Percentiles rank a stretch among this genome's conserved stretches.
Conservation (phyloP, 768 basidiomycete species). For the Suillus lakei region DNA sequence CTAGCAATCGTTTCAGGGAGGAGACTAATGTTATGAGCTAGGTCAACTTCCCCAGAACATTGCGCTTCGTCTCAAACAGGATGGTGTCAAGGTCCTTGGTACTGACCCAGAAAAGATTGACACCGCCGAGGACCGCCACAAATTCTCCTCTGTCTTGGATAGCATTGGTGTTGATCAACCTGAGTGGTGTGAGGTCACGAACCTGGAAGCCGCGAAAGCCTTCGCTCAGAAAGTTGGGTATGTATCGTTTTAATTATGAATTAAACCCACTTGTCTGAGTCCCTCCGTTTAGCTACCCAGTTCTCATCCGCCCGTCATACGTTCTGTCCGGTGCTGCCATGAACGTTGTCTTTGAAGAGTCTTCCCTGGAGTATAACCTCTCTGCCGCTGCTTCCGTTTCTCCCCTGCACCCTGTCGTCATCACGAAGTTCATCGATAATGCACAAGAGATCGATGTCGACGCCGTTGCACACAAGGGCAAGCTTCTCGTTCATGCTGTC, state of each 20-base stretch:
- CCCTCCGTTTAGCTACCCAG: constrained; percentile 72
- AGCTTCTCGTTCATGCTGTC: constrained; percentile 91
- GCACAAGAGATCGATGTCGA: constrained; percentile 99
- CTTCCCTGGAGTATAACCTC: constrained; percentile 87
- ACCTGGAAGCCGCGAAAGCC: constrained; percentile 85
- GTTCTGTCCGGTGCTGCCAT: constrained; percentile 98
- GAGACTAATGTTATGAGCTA: constrained; percentile 30
- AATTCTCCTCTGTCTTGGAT: constrained; percentile 97
- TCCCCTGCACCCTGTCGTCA: constrained; percentile 95
- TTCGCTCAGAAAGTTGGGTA: constrained; percentile 85
- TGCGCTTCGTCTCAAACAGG: constrained; percentile 90
- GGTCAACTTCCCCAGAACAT: constrained; percentile 99
- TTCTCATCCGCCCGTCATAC: constrained; percentile 97
- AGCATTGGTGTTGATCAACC: constrained; percentile 96
- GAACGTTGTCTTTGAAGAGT: constrained; percentile 97
- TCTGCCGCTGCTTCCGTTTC: constrained; percentile 98
- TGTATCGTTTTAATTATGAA: constrained; percentile 36
- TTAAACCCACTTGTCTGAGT: constrained; percentile 8
- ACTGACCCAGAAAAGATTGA: constrained; percentile 97
- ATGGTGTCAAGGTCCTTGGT: constrained; percentile 90
- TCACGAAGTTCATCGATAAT: constrained; percentile 98
- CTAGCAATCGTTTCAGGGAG: not conserved
- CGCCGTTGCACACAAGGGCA: constrained; percentile 92
- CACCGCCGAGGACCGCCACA: constrained; percentile 97
- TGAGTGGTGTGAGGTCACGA: constrained; percentile 91